Percentiles rank a stretch among this genome's conserved stretches.
Conservation (phyloP, 306 rosid species). For the Begonia peltatifolia region DNA sequence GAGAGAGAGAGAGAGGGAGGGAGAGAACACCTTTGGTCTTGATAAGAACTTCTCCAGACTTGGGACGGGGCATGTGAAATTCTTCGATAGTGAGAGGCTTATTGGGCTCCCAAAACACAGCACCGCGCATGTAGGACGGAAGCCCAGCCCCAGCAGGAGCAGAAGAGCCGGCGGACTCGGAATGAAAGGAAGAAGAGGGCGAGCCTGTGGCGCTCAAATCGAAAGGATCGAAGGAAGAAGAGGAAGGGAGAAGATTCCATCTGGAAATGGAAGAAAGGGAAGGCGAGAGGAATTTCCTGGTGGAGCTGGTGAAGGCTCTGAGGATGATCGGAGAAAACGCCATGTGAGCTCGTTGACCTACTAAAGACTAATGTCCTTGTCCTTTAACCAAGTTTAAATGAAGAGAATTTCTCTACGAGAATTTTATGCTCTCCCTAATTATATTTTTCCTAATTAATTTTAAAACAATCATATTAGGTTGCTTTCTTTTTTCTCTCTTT, state of each 20-base stretch:
- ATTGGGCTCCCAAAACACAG: constrained; percentile 66
- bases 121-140: constrained; percentile 75
- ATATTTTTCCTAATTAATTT: no score
- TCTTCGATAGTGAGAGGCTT: constrained; percentile 80
- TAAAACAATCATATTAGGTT: no score
- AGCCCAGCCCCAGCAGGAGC: constrained; percentile 21
- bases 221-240: background rate
- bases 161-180: constrained; percentile 7
- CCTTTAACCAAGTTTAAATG: no score
- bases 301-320: background rate
- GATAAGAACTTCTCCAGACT: constrained; percentile 78
- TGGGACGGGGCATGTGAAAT: constrained; percentile 75
- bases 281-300: background rate
- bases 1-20: background rate
- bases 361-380: no score
- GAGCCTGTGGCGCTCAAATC: background rate
- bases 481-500: no score
- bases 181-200: constrained; percentile 14
- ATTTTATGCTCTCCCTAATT: no score
- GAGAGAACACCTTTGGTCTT: constrained; percentile 44
- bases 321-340: constrained; percentile 5
- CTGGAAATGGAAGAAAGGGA: constrained; percentile 1
- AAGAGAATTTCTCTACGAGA: no score
- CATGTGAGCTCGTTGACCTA: background rate
- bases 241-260: constrained; percentile 2